These are phyloP conservation scores for Themeda triandra DNA, from an alignment of 176 grass and related monocot genomes.

Conservation along the genomic window DNA sequence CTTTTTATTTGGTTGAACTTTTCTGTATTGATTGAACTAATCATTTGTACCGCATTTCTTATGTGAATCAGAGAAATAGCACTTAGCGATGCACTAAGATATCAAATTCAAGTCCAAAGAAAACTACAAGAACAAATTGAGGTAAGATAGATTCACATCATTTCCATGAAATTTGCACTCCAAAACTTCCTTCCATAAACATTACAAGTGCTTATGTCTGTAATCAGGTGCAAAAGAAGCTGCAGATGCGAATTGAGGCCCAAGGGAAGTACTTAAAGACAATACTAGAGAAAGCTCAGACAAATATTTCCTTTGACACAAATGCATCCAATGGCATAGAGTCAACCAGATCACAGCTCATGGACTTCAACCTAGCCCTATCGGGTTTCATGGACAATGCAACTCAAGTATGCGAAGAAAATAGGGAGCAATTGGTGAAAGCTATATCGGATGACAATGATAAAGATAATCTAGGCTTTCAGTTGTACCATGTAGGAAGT, in stretches of 20 bases:
- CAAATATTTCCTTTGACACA: constrained; percentile 39
- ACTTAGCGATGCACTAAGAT: constrained; percentile 48
- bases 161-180: not conserved
- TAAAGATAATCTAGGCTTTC: constrained; percentile 39
- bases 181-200: not conserved
- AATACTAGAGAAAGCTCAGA: constrained; percentile 71
- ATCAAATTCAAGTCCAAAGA: constrained; percentile 74
- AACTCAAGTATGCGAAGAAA: constrained; percentile 32
- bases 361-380: constrained; percentile 51
- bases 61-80: constrained; percentile 47
- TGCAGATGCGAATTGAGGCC: constrained; percentile 87
- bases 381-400: constrained; percentile 42
- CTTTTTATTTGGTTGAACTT: not conserved
- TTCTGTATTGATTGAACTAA: not conserved
- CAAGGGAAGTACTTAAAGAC: constrained; percentile 89
- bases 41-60: not conserved
- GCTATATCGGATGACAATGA: constrained; percentile 33
- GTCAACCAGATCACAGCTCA: constrained; percentile 42
- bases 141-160: constrained; percentile 32
- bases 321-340: constrained; percentile 36
- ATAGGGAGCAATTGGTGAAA: constrained; percentile 26
- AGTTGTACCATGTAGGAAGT: constrained; percentile 33
- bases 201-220: not conserved
- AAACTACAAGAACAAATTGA: constrained; percentile 76
- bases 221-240: constrained; percentile 87